Evolutionary conservation across 129 eudicot genomes (phyloP), one percentile per base, ranked within the genome.

Genomic region (carrot (Daucus carota)): DNA sequence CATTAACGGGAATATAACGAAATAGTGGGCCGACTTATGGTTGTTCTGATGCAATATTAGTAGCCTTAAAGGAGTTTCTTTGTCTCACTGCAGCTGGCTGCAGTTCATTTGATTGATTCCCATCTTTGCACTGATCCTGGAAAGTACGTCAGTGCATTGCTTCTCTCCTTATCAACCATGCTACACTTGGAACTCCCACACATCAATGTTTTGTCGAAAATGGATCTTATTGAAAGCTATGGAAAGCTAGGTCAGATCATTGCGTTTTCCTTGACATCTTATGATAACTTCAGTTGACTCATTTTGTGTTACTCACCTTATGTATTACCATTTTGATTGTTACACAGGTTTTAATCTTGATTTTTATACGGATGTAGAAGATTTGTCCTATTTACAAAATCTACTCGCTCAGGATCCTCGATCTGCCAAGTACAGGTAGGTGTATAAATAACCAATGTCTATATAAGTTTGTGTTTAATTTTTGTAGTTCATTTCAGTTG

Each of bases 101-200:
- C 88, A 38, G 89, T 93, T 78, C 96, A 91, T 76, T 89, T 93
- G 73, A 85, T 91, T 67, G 97, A 93, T 82, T 90, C 98, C 69
- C 98, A 93, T 84, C 90, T 93, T 14, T 93, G 98, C 68, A 84
- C 96, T 72, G 98, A 93, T 79, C 92, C 98, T 0, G 97, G 93
- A 79, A 94, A 91, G 80, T 94, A 94, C 76, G 82, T 87, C 43
- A 94, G 98, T 75, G 97, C 98, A 36, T 82, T 94, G 86, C 90
- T 93, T 17, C 93, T 93, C 42, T 93, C 97, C 1, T 48, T 94
- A 78, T 91, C 98, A 81, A 94, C 98, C 70, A 91, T 91, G 97
- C 76, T 92, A 34, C 94, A 88, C 80, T 77, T 90, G 93, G 96
- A 87, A 80, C 86, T 90, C 78, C 96, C 90, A 22, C 94, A 83